phyloP scores from a whole-genome alignment of 495 filamentous ascomycete species.

The Hypomontagnella submonticulosa region DNA sequence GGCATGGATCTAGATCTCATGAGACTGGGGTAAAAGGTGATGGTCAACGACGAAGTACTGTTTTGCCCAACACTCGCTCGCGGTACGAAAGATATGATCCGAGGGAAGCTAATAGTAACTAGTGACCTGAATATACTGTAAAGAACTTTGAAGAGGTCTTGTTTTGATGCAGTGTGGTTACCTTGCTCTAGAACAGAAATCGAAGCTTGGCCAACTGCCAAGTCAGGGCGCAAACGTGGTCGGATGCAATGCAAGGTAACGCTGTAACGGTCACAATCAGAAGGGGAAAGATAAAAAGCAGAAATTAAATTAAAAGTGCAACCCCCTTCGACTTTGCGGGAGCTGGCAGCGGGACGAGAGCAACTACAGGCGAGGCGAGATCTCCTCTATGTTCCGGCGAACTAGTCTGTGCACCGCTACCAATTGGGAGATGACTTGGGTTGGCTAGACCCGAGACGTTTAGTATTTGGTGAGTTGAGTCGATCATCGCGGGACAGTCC shows the following conservation, averaged over 20 bases:
- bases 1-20: conserved; percentile 14
- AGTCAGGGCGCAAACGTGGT: conserved; percentile 21
- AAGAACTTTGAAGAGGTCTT: too few species aligned
- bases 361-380: conserved; percentile 33
- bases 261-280: conserved; percentile 31
- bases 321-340: conserved; percentile 15
- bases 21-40: conserved; percentile 1
- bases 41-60: background rate
- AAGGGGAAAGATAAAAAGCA: conserved; percentile 9
- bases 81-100: too few species aligned
- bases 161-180: background rate
- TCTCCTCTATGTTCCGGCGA: conserved; percentile 35
- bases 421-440: conserved; percentile 18
- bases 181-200: background rate
- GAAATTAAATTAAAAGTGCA: conserved; percentile 24
- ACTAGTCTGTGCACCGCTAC: conserved; percentile 41
- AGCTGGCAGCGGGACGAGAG: conserved; percentile 20
- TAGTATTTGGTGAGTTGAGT: conserved; percentile 4
- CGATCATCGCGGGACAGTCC: conserved; percentile 31
- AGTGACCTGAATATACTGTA: too few species aligned
- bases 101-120: too few species aligned
- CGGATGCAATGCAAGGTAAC: conserved; percentile 35
- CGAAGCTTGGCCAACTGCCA: conserved; percentile 14
- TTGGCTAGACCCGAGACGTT: conserved; percentile 17
- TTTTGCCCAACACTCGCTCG: background rate